Evolutionary conservation across 1,284 basidiomycete genomes (phyloP).

Genomic region (Tilletia walkeri): DNA sequence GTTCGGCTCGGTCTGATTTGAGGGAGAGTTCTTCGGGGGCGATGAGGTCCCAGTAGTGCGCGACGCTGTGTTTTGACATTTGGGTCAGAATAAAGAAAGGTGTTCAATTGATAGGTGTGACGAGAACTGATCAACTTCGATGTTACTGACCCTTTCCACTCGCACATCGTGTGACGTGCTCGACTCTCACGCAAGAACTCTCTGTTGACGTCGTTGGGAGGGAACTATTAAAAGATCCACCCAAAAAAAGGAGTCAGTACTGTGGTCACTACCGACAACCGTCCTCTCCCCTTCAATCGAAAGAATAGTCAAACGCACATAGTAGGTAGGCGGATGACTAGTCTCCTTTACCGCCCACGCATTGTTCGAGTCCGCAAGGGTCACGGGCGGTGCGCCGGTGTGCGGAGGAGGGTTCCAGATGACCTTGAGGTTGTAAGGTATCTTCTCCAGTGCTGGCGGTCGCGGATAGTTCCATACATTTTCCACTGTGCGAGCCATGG

Average conservation of each 20-base stretch:
- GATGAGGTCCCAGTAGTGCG: slow-evolving; percentile 17
- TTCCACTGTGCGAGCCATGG: not conserved
- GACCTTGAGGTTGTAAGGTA: slow-evolving; percentile 39
- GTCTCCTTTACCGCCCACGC: slow-evolving; percentile 52
- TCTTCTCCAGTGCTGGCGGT: slow-evolving; percentile 44
- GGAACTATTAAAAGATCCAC: slow-evolving; percentile 26
- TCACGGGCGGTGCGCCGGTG: slow-evolving; percentile 29
- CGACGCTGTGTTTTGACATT: slow-evolving; percentile 9
- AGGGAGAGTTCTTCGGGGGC: slow-evolving; percentile 8
- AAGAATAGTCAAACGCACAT: not conserved
- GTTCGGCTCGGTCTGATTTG: slow-evolving; percentile 27
- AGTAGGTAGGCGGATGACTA: slow-evolving; percentile 46
- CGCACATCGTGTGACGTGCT: slow-evolving; percentile 48
- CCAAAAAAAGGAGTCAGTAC: too few relatives aligned
- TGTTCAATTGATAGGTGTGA: not conserved
- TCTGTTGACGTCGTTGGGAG: slow-evolving; percentile 36
- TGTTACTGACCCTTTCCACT: slow-evolving; percentile 43
- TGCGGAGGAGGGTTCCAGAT: slow-evolving; percentile 41
- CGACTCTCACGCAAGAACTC: slow-evolving; percentile 36
- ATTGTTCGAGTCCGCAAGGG: slow-evolving; percentile 46
- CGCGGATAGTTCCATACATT: slow-evolving; percentile 48
- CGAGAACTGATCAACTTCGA: not conserved
- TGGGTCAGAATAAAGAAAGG: not conserved
- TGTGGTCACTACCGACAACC: too few relatives aligned
- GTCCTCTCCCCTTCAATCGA: too few relatives aligned